Evolutionary conservation across 805 yeast genomes (phyloP).

Genomic region (Tetrapisispora fleetii): DNA sequence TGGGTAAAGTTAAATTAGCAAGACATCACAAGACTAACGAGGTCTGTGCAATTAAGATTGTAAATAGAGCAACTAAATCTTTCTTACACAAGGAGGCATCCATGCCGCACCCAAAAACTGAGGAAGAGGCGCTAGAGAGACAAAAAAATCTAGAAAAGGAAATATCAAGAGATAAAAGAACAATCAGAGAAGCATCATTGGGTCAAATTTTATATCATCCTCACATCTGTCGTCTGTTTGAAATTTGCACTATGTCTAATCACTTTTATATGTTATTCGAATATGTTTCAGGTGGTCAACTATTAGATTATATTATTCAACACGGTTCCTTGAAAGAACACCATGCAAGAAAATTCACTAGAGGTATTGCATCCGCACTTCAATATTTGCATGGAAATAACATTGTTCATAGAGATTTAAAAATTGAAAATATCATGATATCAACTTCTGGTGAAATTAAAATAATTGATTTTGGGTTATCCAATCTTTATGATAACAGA

Average conservation of each 20-base stretch:
- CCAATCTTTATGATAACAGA: slow-evolving; percentile 69
- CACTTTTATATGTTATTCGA: slow-evolving; percentile 96
- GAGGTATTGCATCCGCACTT: slow-evolving; percentile 89
- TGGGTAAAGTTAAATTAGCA: slow-evolving; percentile 97
- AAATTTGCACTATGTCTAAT: slow-evolving; percentile 91
- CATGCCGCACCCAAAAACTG: slow-evolving; percentile 55
- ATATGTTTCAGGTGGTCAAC: slow-evolving; percentile 93
- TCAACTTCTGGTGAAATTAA: slow-evolving; percentile 89
- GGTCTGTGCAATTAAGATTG: slow-evolving; percentile 86
- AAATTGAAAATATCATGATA: slow-evolving; percentile 92
- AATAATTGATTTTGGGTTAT: slow-evolving; percentile 91
- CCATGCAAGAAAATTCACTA: slow-evolving; percentile 87
- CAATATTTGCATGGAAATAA: slow-evolving; percentile 91
- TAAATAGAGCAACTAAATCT: slow-evolving; percentile 76
- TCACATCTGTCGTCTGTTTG: slow-evolving; percentile 81
- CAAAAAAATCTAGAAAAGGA: slow-evolving; percentile 72
- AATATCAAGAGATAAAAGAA: slow-evolving; percentile 80
- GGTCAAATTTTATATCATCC: slow-evolving; percentile 88
- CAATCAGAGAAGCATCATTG: slow-evolving; percentile 89
- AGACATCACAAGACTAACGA: slow-evolving; percentile 72
- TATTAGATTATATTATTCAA: slow-evolving; percentile 92
- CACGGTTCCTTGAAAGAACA: slow-evolving; percentile 92
- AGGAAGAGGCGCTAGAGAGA: slow-evolving; percentile 47
- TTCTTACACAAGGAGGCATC: slow-evolving; percentile 63
- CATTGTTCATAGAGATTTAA: slow-evolving; percentile 93